phyloP scores from a whole-genome alignment of 306 rosid species.

The Begonia fuchsioides region DNA sequence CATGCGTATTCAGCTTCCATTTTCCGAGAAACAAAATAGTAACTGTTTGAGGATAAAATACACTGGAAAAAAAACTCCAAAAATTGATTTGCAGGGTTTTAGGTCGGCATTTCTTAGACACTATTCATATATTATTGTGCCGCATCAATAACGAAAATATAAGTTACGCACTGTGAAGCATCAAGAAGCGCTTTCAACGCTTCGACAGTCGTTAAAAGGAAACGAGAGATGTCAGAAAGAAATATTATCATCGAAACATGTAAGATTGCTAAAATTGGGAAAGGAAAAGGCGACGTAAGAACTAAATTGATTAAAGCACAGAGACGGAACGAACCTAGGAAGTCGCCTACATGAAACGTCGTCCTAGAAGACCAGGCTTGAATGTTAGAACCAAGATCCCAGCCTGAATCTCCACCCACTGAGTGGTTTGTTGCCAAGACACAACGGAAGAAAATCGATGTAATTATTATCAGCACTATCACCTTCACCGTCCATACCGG shows the following conservation, averaged over 20 bases:
- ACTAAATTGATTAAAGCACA: neutral
- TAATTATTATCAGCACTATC: slow-evolving; percentile 24
- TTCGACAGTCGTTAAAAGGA: no score
- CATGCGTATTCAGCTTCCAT: no score
- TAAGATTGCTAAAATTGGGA: neutral
- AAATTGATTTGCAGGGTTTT: no score
- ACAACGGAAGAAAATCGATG: slow-evolving; percentile 44
- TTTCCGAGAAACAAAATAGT: no score
- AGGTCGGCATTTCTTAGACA: no score
- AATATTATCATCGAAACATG: neutral
- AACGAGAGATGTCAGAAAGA: neutral
- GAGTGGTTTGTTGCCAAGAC: slow-evolving; percentile 36
- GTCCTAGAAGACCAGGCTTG: slow-evolving; percentile 35
- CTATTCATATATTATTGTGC: no score
- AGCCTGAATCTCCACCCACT: slow-evolving; percentile 61
- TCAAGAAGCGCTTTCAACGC: no score
- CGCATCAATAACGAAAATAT: no score
- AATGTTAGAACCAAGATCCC: slow-evolving; percentile 55
- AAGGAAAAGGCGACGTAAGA: no score
- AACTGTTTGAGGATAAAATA: no score
- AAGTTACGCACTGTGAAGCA: no score
- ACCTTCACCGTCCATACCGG: slow-evolving; percentile 40
- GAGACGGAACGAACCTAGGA: slow-evolving; percentile 29
- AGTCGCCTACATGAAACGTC: slow-evolving; percentile 43
- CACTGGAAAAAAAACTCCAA: no score